These are phyloP conservation scores for Leccinum incarnatum DNA, from an alignment of 768 basidiomycete genomes.

Conservation along the genomic window DNA sequence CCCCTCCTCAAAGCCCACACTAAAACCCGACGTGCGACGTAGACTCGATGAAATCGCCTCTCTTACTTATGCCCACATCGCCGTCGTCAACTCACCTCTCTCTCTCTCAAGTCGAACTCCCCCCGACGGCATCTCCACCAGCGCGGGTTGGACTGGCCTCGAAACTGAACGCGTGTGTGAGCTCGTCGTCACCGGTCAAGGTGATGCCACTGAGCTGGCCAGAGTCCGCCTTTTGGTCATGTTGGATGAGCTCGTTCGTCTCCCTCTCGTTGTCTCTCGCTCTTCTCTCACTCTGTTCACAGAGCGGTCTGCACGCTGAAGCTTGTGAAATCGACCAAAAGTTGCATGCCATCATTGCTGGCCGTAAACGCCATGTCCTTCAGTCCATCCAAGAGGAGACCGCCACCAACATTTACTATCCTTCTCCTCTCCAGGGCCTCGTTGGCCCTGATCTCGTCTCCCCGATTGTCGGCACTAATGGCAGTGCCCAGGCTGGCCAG, in stretches of 20 bases:
- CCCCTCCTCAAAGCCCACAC: constrained; percentile 68
- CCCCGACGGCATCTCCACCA: constrained; percentile 73
- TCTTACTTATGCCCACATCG: constrained; percentile 89
- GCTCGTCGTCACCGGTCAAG: constrained; percentile 83
- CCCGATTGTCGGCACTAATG: constrained; percentile 36
- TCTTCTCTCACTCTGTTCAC: constrained; percentile 4
- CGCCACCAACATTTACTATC: constrained; percentile 94
- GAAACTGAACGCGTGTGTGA: constrained; percentile 95
- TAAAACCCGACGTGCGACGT: constrained; percentile 79
- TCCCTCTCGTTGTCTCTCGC: not conserved
- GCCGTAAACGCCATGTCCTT: constrained; percentile 79
- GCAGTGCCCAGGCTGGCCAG: constrained; percentile 33
- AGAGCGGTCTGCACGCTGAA: constrained; percentile 92
- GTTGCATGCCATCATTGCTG: constrained; percentile 86
- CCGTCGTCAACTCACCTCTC: constrained; percentile 85
- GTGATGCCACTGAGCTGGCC: constrained; percentile 88
- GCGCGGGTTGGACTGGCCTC: constrained; percentile 82
- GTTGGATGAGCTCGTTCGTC: constrained; percentile 88
- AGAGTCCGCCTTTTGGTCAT: constrained; percentile 89
- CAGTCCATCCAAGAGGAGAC: constrained; percentile 97
- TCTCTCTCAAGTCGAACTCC: constrained; percentile 73
- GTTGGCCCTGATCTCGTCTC: constrained; percentile 60
- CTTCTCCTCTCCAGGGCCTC: constrained; percentile 85
- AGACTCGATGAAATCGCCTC: constrained; percentile 93
- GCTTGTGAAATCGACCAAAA: constrained; percentile 93